Evolutionary conservation across 352 stramenopile species (phyloP).

Genomic region (Phytopythium cucurbitacearum): DNA sequence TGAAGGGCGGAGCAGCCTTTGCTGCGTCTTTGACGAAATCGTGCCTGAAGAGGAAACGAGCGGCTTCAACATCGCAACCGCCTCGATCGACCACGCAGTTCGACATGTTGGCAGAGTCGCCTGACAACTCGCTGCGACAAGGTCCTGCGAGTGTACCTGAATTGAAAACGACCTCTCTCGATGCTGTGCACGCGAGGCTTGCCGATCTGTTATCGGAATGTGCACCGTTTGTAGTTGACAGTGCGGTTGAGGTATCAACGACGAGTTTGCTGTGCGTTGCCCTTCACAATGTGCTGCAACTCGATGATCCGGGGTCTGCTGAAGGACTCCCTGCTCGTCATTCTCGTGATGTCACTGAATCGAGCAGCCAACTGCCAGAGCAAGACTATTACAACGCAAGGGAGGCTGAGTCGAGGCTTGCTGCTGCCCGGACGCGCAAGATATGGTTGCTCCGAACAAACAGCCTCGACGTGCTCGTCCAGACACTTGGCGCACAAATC

Average conservation of each 20-base stretch:
- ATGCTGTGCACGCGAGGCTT: background rate
- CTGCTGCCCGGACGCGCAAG: no score
- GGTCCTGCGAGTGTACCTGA: no score
- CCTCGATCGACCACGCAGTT: background rate
- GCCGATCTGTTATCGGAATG: background rate
- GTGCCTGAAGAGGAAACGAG: conserved; percentile 52
- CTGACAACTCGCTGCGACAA: background rate
- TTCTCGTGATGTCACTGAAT: no score
- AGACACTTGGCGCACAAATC: no score
- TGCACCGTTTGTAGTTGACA: conserved; percentile 28
- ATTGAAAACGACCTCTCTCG: background rate
- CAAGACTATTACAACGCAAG: no score
- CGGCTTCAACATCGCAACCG: background rate
- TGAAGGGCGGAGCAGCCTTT: background rate
- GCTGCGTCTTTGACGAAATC: conserved; percentile 21
- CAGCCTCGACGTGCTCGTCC: no score
- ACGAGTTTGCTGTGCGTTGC: conserved; percentile 25
- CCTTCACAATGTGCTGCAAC: conserved; percentile 44
- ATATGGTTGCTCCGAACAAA: no score
- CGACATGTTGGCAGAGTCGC: background rate
- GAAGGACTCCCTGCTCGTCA: background rate
- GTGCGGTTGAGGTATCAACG: conserved; percentile 19
- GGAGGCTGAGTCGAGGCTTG: no score
- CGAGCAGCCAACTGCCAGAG: no score
- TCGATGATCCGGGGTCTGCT: conserved; percentile 12